Evolutionary conservation across 768 basidiomycete species (phyloP).

Genomic region (Lentinula sp.): DNA sequence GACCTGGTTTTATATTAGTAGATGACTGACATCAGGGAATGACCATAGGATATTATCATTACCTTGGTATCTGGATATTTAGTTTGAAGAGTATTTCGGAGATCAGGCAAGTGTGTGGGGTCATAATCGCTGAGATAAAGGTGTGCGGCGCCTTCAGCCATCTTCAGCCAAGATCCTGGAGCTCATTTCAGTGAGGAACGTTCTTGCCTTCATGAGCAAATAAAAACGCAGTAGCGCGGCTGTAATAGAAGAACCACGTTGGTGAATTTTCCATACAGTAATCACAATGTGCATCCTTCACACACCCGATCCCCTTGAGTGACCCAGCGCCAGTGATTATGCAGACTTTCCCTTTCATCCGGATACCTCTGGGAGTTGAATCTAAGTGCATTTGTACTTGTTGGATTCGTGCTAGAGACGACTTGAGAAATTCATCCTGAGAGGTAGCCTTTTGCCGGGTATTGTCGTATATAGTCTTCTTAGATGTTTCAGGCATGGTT

Average conservation of each 20-base stretch:
- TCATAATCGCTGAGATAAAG: slow-evolving; percentile 74
- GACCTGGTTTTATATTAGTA: slow-evolving; percentile 41
- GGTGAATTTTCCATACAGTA: slow-evolving; percentile 1
- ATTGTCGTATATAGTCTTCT: slow-evolving; percentile 32
- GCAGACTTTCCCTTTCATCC: slow-evolving; percentile 74
- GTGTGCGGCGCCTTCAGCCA: slow-evolving; percentile 57
- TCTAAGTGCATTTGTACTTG: slow-evolving; percentile 66
- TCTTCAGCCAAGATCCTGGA: not conserved
- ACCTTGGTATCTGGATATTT: slow-evolving; percentile 80
- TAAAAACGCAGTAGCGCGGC: slow-evolving; percentile 64
- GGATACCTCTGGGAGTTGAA: slow-evolving; percentile 41
- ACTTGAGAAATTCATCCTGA: slow-evolving; percentile 49
- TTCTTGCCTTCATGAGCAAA: slow-evolving; percentile 75
- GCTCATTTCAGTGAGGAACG: slow-evolving; percentile 4
- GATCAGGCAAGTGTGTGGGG: slow-evolving; percentile 57
- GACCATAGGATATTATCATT: slow-evolving; percentile 6
- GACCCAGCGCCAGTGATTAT: slow-evolving; percentile 88
- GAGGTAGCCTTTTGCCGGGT: slow-evolving; percentile 11
- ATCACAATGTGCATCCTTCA: slow-evolving; percentile 1
- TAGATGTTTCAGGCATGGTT: not conserved
- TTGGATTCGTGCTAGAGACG: slow-evolving; percentile 59
- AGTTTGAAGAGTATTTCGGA: slow-evolving; percentile 62
- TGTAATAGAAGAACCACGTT: slow-evolving; percentile 19
- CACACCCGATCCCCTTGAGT: slow-evolving; percentile 83
- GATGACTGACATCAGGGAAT: not conserved